Percentiles rank a stretch among this genome's conserved stretches.
These are phyloP conservation scores for Phaffomyces opuntiae DNA, from an alignment of 805 yeast genomes.

Conservation along the genomic window DNA sequence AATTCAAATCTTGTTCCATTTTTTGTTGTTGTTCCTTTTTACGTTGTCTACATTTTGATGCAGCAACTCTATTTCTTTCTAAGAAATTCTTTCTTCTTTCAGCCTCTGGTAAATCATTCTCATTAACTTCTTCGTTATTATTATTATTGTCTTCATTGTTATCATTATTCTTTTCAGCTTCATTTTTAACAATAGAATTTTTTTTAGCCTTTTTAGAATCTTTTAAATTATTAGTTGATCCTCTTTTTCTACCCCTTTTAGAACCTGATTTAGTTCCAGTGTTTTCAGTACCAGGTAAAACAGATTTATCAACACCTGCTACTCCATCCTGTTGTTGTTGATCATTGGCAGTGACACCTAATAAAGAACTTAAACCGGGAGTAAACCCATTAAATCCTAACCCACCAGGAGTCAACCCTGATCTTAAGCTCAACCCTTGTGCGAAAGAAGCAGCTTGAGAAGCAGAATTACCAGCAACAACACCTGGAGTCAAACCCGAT, in stretches of 20 bases:
- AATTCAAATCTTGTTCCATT: slow-evolving; percentile 73
- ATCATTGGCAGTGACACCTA: slow-evolving; percentile 8
- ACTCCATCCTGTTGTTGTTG: neutral
- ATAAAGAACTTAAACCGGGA: slow-evolving; percentile 31
- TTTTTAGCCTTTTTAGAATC: slow-evolving; percentile 5
- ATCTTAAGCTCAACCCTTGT: slow-evolving; percentile 24
- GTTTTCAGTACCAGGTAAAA: neutral
- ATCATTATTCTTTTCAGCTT: neutral
- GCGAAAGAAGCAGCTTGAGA: slow-evolving; percentile 25
- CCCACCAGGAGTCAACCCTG: slow-evolving; percentile 21
- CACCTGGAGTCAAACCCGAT: slow-evolving; percentile 67
- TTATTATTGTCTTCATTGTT: neutral
- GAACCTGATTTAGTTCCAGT: neutral
- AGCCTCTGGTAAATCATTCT: slow-evolving; percentile 47
- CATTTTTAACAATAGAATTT: neutral
- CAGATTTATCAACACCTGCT: neutral
- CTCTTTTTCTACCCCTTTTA: slow-evolving; percentile 12
- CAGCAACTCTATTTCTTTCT: slow-evolving; percentile 92
- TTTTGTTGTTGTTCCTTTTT: slow-evolving; percentile 83
- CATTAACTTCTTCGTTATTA: slow-evolving; percentile 2
- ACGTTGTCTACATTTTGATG: slow-evolving; percentile 89
- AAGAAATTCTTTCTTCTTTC: slow-evolving; percentile 69
- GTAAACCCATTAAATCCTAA: slow-evolving; percentile 20
- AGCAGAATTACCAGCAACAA: slow-evolving; percentile 25
- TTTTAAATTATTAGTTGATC: neutral